Evolutionary conservation across 176 grass and related monocot genomes (phyloP), one percentile per base, ranked within the genome.

Genomic region (Rhipidocladum racemiflorum): DNA sequence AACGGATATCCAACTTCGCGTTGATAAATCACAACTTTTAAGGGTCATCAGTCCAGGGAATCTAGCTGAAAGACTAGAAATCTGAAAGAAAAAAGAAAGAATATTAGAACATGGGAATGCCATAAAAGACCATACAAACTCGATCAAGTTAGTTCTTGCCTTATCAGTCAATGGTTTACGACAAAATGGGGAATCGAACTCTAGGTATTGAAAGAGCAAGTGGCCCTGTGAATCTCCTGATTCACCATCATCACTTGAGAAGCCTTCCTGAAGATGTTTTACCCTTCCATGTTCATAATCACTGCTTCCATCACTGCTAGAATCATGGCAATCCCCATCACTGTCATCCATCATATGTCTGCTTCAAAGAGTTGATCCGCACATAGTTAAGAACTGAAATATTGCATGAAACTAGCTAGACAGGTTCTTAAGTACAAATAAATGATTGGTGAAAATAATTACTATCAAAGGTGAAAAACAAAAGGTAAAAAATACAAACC

Each of bases 91-190:
- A 10, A 23, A 39, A 85, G 18, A 23, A 39, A 85, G 18, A 32
- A 59, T 43, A 30, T 87, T 42, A 81, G 40, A 65, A 74, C 30
- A 63, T 15, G n/a, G 6, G 69, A 61, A 21, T 60, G 38, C 27
- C 21, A 87, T 17, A 21, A 53, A 62, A 64, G 15, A 70, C 10
- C 28, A 23, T 45, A 49, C n/a, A 84, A 23, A 21, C 15, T 20
- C 30, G 18, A 27, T 48, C 27, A 9, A n/a, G 34, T 54, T 8
- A 70, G 6, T 50, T 61, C 53, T 45, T 89, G 36, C 87, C 87
- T 89, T 89, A 64, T 91, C 85, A 81, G 81, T 68, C 40, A 91
- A 85, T 72, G 89, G 89, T 81, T 87, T 81, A 64, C 89, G 89
- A 70, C 82, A 61, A 49, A 80, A 91, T 20, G 85, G 89, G 72